Base-by-base conservation (phyloP, 2,329 filamentous ascomycete species). In the Cladosporium austrohemisphaericum region DNA sequence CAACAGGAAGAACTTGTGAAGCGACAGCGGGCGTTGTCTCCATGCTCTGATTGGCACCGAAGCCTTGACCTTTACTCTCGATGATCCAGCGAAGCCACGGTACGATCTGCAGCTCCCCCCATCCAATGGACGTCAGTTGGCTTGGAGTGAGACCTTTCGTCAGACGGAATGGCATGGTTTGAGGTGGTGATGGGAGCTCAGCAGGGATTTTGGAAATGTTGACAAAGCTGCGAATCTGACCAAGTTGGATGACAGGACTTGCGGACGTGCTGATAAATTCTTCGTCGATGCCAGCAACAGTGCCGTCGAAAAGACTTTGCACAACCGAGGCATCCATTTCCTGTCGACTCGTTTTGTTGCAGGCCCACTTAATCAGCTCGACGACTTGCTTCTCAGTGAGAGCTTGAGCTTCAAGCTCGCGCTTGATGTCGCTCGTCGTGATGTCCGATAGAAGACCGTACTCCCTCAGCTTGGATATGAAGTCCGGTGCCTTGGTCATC, bases 381-480 rank as follows among this genome's bases (percentile, higher is more conserved):
- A 80, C 75, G 13, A 95, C 76, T 66, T 97, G 92, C 25, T 79
- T 75, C 54, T 88, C 85, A 40, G 79, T 85, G 51, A 98, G 74
- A 1, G 93, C 88, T 61, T 88, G 90, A 6, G 83, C 79, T 60
- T 90, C 88, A 3, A 98, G 74, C 58, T 95, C 91, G 52, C 83
- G 74, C 55, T 84, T 87, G 52, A 98, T 88, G 63, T 98, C 93
- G 4, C 83, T 80, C 22, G 93, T 84, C 0, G 88, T 95, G 50
- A 97, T 87, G 56, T 90, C 84, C 1, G 83, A 86, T n/a, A 98
- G 79, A 49, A 97, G 76, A 1, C 88, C 90, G 64, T 90, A 93
- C 28, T 91, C 86, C 50, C 85, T 84, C 37, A 98, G 71, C 59
- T 88, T 90, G 51, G 78, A 78, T 51, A 97, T 81, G 59, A 98